phyloP scores from a whole-genome alignment of 1,139 yeast species.

The Pichia sp. region DNA sequence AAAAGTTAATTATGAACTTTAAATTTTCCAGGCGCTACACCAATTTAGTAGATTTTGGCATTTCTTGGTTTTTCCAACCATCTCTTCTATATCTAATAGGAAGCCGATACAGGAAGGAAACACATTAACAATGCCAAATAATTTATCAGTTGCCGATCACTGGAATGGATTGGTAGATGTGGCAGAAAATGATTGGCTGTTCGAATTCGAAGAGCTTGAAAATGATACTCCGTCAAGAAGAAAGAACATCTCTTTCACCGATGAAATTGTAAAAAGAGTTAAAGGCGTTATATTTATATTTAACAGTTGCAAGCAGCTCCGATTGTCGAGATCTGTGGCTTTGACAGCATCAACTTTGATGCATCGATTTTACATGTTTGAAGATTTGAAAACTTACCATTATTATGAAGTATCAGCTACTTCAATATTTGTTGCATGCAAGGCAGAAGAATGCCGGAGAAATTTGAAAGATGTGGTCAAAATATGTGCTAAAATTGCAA shows the following conservation, averaged over 20 bases:
- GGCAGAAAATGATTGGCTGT: conserved; percentile 26
- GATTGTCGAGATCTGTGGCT: conserved; percentile 40
- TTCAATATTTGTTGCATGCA: conserved; percentile 43
- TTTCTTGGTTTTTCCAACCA: too few species aligned
- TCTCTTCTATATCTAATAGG: too few species aligned
- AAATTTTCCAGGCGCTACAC: too few species aligned
- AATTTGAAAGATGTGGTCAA: conserved; percentile 40
- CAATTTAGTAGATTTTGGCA: too few species aligned
- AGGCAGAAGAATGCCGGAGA: conserved; percentile 44
- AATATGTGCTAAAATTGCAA: conserved; percentile 39
- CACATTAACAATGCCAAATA: too few species aligned
- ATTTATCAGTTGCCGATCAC: conserved; percentile 9
- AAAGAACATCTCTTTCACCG: conserved; percentile 31
- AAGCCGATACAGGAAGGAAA: too few species aligned
- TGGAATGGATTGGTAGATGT: conserved; percentile 27
- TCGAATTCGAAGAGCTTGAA: conserved; percentile 23
- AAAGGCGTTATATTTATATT: conserved; percentile 42
- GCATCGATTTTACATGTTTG: conserved; percentile 45
- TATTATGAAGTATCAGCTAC: conserved; percentile 41
- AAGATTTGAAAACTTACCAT: conserved; percentile 35
- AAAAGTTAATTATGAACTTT: too few species aligned
- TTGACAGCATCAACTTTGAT: conserved; percentile 42
- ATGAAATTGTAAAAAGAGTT: conserved; percentile 36
- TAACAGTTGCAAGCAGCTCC: conserved; percentile 36
- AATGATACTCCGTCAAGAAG: conserved; percentile 30